phyloP scores from a whole-genome alignment of 148 eudicot genomes.

The Camellia japonica region DNA sequence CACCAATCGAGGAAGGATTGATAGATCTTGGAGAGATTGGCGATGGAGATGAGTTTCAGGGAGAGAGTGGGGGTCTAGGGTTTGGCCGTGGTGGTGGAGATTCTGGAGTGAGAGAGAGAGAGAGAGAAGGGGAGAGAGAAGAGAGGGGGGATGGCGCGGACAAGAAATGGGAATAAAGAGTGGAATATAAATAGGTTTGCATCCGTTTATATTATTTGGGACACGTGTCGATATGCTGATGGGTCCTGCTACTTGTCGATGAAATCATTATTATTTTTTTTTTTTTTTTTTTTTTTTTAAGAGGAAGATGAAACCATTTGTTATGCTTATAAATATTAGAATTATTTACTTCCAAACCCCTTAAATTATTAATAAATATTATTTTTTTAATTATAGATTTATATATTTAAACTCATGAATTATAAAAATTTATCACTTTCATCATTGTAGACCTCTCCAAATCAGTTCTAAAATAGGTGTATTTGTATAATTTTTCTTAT shows the following conservation, averaged over 20 bases:
- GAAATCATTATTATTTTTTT: neutral
- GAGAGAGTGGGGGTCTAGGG: neutral
- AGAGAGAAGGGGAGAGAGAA: conserved; percentile 17
- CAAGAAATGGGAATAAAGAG: conserved; percentile 43
- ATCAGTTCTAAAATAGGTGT: too few species aligned
- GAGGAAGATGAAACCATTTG: neutral
- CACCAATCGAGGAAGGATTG: neutral
- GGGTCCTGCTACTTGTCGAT: neutral
- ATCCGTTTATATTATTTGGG: conserved; percentile 49
- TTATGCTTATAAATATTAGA: too few species aligned
- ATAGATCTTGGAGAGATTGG: neutral
- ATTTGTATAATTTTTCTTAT: too few species aligned
- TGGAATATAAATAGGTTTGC: conserved; percentile 98
- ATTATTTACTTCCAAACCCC: too few species aligned
- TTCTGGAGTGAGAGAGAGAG: conserved; percentile 13
- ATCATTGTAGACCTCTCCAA: too few species aligned
- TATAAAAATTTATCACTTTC: too few species aligned
- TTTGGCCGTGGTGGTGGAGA: neutral
- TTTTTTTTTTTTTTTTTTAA: too few species aligned
- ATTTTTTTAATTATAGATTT: too few species aligned
- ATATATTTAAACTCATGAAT: too few species aligned
- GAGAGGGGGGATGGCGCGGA: conserved; percentile 32
- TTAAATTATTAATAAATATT: too few species aligned
- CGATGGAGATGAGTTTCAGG: neutral
- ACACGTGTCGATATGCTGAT: conserved; percentile 17